Evolutionary conservation across 768 basidiomycete genomes (phyloP).

Genomic region (Calvatia gigantea): DNA sequence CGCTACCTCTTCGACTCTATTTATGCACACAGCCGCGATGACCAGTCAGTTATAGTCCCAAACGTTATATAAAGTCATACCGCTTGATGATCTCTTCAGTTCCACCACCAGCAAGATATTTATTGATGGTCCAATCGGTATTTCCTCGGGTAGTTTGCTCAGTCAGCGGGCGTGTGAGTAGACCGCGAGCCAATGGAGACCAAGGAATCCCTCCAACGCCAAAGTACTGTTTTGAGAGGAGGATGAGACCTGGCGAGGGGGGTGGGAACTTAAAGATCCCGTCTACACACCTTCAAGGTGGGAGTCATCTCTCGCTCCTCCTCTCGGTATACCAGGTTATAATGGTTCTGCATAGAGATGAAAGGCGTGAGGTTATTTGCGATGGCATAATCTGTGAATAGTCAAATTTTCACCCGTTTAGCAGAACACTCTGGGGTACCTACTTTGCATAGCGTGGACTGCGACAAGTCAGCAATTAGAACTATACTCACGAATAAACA

Average conservation of each 20-base stretch:
- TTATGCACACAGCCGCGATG: not conserved
- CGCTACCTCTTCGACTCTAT: slow-evolving; percentile 52
- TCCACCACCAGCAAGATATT: slow-evolving; percentile 21
- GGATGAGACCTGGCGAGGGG: not conserved
- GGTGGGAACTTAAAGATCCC: not conserved
- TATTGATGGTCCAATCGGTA: slow-evolving; percentile 31
- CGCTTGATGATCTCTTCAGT: slow-evolving; percentile 35
- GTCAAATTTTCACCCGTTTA: not conserved
- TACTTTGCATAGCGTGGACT: slow-evolving; percentile 60
- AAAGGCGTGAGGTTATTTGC: slow-evolving; percentile 55
- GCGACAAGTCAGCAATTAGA: not conserved
- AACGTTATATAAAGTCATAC: slow-evolving; percentile 22
- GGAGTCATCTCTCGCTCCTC: slow-evolving; percentile 68
- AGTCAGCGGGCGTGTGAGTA: slow-evolving; percentile 38
- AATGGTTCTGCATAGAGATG: slow-evolving; percentile 70
- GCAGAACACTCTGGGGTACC: slow-evolving; percentile 3
- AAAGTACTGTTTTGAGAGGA: slow-evolving; percentile 32
- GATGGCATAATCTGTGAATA: slow-evolving; percentile 59
- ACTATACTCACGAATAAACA: not conserved
- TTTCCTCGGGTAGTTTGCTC: slow-evolving; percentile 36
- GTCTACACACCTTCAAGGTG: slow-evolving; percentile 38
- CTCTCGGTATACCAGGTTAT: slow-evolving; percentile 59
- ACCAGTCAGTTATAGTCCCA: not conserved
- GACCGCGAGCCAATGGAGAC: slow-evolving; percentile 54
- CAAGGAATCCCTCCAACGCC: slow-evolving; percentile 58